phyloP scores from a whole-genome alignment of 139 green algal genomes.

The Zygnema cylindricum region DNA sequence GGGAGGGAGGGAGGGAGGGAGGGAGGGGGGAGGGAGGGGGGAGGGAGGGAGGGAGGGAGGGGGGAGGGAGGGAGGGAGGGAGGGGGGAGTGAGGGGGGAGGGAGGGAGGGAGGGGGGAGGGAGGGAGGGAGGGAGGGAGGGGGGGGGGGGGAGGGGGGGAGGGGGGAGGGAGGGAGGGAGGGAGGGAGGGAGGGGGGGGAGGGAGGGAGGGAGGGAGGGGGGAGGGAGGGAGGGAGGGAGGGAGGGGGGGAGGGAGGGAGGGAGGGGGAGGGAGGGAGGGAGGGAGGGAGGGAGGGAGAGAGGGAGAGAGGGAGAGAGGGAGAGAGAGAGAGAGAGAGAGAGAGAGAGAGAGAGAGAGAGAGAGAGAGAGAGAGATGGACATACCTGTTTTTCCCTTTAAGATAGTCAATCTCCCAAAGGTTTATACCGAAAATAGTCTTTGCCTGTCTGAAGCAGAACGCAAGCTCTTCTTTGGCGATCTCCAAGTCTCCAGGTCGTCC shows the following conservation, averaged over 20 bases:
- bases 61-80: neutral
- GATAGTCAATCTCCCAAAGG: conserved; percentile 55
- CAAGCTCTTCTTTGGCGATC: conserved; percentile 47
- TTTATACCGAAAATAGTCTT: conserved; percentile 32
- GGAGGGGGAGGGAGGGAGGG: neutral
- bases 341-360: neutral
- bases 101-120: neutral
- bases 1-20: neutral
- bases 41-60: neutral
- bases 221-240: neutral
- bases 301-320: neutral
- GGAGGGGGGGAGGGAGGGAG: neutral
- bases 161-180: neutral
- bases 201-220: neutral
- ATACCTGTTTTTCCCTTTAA: conserved; percentile 6
- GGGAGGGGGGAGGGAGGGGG: neutral
- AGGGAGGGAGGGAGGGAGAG: neutral
- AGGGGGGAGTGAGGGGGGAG: neutral
- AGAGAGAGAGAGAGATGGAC: neutral
- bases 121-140: neutral
- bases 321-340: neutral
- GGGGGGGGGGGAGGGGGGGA: no score
- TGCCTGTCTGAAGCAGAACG: conserved; percentile 48
- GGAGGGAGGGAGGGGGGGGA: neutral
- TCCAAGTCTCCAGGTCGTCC: conserved; percentile 43